A percentile compares a stretch with the other conserved stretches of the same genome.
phyloP scores from a whole-genome alignment of 2,329 filamentous ascomycete species.

The Botrytis squamosa region DNA sequence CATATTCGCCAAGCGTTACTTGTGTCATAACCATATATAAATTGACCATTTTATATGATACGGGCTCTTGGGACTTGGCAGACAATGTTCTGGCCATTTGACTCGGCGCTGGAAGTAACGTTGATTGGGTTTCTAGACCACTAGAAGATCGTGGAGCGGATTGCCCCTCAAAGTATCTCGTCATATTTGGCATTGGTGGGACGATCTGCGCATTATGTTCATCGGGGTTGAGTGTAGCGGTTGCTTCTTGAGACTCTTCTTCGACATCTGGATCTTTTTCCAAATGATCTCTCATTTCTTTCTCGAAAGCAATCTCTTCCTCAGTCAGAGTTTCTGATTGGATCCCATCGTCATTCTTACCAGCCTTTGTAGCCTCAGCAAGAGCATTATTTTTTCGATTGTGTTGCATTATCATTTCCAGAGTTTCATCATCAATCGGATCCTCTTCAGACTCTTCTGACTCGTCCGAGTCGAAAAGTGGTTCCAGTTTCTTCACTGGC shows the following conservation, averaged over 20 bases:
- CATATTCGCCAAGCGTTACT: background rate
- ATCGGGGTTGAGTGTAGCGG: background rate
- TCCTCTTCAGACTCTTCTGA: conserved; percentile 29
- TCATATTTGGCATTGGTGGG: background rate
- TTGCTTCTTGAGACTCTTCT: background rate
- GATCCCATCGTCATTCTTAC: background rate
- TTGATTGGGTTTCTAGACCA: background rate
- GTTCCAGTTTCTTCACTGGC: background rate
- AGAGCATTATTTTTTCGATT: background rate
- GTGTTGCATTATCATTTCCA: background rate
- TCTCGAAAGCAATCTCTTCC: background rate
- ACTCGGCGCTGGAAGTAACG: background rate
- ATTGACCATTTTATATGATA: conserved; percentile 15
- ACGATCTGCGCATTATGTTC: conserved; percentile 6
- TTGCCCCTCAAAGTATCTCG: background rate
- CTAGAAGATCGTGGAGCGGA: background rate
- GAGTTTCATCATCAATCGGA: conserved; percentile 22
- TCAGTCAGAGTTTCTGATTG: background rate
- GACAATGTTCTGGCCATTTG: background rate
- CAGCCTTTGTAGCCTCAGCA: background rate
- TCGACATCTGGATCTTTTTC: background rate
- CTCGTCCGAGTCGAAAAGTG: background rate
- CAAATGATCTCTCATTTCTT: background rate
- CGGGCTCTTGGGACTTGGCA: background rate
- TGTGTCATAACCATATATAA: conserved; percentile 19